Percentiles rank a stretch among this genome's conserved stretches.
phyloP scores from a whole-genome alignment of 2,329 filamentous ascomycete genomes.

The Ophiocordyceps australis region DNA sequence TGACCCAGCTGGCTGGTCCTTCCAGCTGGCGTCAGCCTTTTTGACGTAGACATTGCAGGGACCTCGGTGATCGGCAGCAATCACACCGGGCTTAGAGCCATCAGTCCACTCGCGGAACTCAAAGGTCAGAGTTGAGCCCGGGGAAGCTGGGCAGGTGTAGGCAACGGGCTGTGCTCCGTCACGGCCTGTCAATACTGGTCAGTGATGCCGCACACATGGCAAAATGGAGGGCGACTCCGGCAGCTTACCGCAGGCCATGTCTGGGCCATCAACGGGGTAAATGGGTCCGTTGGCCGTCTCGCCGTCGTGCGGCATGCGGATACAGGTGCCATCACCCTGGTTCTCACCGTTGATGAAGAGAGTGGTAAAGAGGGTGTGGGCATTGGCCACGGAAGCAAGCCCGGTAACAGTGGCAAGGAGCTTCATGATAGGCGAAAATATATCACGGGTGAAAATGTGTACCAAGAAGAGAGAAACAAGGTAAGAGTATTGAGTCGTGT shows the following conservation, averaged over 20 bases:
- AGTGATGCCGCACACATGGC: not conserved
- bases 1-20: constrained; percentile 33
- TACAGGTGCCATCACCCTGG: constrained; percentile 54
- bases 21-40: constrained; percentile 37
- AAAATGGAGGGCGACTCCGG: not conserved
- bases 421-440: constrained; percentile 14
- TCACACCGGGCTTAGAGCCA: constrained; percentile 29
- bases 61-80: constrained; percentile 45
- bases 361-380: constrained; percentile 47
- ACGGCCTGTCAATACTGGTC: constrained; percentile 13
- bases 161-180: constrained; percentile 24
- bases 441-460: too few species aligned
- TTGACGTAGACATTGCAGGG: constrained; percentile 62
- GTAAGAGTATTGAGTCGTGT: too few species aligned
- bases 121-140: constrained; percentile 43
- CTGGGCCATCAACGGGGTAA: constrained; percentile 32
- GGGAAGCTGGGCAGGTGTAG: constrained; percentile 27
- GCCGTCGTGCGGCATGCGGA: constrained; percentile 43
- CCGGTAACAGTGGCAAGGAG: constrained; percentile 12
- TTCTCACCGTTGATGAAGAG: constrained; percentile 41
- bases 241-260: constrained; percentile 55
- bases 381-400: constrained; percentile 19
- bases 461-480: too few species aligned
- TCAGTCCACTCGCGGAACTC: constrained; percentile 46
- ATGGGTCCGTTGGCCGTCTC: constrained; percentile 38